phyloP scores from a whole-genome alignment of 257 asterid species.

The Striga asiatica region DNA sequence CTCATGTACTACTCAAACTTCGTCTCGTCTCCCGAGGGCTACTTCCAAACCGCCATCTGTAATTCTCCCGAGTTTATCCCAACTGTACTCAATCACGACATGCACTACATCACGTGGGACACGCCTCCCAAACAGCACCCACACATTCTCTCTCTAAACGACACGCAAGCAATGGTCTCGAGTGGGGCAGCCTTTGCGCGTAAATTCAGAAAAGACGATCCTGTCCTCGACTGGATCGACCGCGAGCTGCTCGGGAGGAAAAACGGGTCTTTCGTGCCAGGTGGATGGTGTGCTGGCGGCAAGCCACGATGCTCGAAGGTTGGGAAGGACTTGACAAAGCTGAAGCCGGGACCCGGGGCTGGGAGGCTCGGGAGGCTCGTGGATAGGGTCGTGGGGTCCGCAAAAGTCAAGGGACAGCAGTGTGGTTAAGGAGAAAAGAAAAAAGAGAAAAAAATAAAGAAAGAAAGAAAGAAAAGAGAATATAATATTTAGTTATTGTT shows the following conservation, averaged over 20 bases:
- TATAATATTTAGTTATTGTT: too few species aligned
- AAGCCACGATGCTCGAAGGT: constrained; percentile 43
- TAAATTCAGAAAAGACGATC: constrained; percentile 40
- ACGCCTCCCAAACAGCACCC: constrained; percentile 75
- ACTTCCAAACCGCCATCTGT: constrained; percentile 66
- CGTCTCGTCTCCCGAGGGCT: constrained; percentile 78
- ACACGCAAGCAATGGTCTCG: constrained; percentile 35
- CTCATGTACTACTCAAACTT: constrained; percentile 79
- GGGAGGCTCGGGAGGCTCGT: constrained; percentile 39
- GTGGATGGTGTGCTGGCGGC: constrained; percentile 79
- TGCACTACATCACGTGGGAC: constrained; percentile 84
- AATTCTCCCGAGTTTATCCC: constrained; percentile 43
- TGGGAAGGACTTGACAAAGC: constrained; percentile 29
- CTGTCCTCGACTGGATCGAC: constrained; percentile 49
- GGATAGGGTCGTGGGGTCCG: constrained; percentile 17
- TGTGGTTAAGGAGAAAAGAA: constrained; percentile 50
- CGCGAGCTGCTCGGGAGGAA: constrained; percentile 32
- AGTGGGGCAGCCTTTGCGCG: constrained; percentile 80
- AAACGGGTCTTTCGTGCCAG: constrained; percentile 54
- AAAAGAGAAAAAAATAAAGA: too few species aligned
- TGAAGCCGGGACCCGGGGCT: constrained; percentile 65
- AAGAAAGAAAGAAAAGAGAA: too few species aligned
- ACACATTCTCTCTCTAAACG: constrained; percentile 35
- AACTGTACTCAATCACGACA: constrained; percentile 60
- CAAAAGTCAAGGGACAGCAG: constrained; percentile 21